Evolutionary conservation across 805 yeast genomes (phyloP).

Genomic region (Starmerella ratchasimensis): DNA sequence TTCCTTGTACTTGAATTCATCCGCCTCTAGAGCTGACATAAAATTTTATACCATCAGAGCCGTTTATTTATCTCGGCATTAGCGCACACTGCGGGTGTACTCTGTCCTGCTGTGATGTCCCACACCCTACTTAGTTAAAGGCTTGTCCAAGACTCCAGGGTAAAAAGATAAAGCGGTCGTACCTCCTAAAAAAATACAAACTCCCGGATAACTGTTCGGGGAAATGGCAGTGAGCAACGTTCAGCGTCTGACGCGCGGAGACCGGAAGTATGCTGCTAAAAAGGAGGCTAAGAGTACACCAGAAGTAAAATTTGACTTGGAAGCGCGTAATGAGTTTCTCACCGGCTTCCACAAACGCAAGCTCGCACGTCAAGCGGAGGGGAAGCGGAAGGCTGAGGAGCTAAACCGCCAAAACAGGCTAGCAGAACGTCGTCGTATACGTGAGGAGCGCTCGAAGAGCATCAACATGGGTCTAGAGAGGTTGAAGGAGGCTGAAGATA

Average conservation of each 20-base stretch:
- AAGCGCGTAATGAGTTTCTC: slow-evolving; percentile 50
- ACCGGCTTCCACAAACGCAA: slow-evolving; percentile 96
- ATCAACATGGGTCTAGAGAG: slow-evolving; percentile 50
- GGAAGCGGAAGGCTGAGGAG: slow-evolving; percentile 61
- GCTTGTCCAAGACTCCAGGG: too few species aligned
- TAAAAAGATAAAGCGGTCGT: neutral
- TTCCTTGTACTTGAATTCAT: too few species aligned
- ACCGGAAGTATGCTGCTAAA: slow-evolving; percentile 61
- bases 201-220: too few species aligned
- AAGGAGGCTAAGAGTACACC: slow-evolving; percentile 49
- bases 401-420: slow-evolving; percentile 58
- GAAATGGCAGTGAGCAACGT: slow-evolving; percentile 38
- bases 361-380: slow-evolving; percentile 74
- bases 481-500: slow-evolving; percentile 37
- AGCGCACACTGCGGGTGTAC: too few species aligned
- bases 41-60: too few species aligned
- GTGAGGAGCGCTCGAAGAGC: slow-evolving; percentile 58
- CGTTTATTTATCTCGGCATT: too few species aligned
- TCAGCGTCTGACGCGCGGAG: slow-evolving; percentile 72
- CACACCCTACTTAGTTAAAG: too few species aligned
- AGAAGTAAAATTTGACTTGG: slow-evolving; percentile 75
- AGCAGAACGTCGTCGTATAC: slow-evolving; percentile 57
- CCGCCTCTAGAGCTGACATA: too few species aligned
- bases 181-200: neutral
- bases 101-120: too few species aligned